Evolutionary conservation across 257 asterid genomes (phyloP), one percentile per base, ranked within the genome.

Genomic region (Pogostemon cablin): DNA sequence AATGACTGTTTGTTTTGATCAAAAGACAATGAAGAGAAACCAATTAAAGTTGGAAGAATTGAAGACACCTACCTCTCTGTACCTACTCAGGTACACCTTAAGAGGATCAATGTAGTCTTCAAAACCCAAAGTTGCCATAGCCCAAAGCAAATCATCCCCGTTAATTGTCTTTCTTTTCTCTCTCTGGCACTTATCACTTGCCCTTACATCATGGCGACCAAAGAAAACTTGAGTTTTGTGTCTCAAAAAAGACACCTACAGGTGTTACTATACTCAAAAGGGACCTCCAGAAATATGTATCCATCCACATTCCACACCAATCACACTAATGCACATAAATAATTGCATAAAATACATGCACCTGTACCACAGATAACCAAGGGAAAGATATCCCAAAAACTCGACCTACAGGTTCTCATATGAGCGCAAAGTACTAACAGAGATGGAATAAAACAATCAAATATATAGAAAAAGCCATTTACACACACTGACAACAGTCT

Each of bases 21-120:
- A 42, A 54, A 49, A 15, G 20, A 35, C 54, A 40, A 56, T 47
- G 60, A 20, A 58, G n/a, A 12, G 68, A 56, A 42, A 61, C 43
- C 44, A 11, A 52, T 44, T 41, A 40, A 39, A 35, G 53, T 25
- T 25, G 32, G 32, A 25, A 25, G 32, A 59, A 56, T 65, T 50
- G 17, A 46, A 62, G 42, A 40, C 41, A 68, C 7, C 65, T 83
- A 90, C 98, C 98, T 90, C 98, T 74, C 96, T 83, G 84, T 85
- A 90, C 76, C 88, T 83, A 62, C 80, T 57, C 69, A 92, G 88
- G 78, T 92, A 90, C 85, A 80, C 83, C 88, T 86, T 90, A 65
- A 92, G 96, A 43, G 98, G 96, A 5, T 92, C 96, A 56, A 92
- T 85, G 77, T 92, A 92, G 48, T 92, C 96, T 84, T 90, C 96